phyloP scores from a whole-genome alignment of 2,329 filamentous ascomycete genomes.

The Sporothrix luriei region DNA sequence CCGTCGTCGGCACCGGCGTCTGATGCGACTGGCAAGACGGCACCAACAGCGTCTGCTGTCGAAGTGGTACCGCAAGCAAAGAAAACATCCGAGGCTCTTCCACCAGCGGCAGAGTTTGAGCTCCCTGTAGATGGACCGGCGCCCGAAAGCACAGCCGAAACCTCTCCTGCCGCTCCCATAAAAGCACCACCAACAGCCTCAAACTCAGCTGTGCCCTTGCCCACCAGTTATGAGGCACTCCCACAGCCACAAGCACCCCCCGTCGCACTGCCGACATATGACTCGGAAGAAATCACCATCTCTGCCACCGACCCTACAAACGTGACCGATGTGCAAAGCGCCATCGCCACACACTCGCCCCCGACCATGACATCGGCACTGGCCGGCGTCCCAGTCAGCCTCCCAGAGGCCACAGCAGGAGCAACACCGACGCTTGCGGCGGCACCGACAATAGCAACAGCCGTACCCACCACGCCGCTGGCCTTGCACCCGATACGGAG shows the following conservation, averaged over 20 bases:
- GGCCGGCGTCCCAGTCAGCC: background rate
- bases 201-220: background rate
- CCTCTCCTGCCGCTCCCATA: background rate
- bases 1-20: background rate
- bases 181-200: background rate
- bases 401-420: background rate
- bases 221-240: background rate
- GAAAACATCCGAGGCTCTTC: background rate
- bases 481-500: slow-evolving; percentile 16
- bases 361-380: slow-evolving; percentile 33
- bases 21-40: background rate
- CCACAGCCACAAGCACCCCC: slow-evolving; percentile 24
- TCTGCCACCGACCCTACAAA: background rate
- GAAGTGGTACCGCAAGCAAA: background rate
- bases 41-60: background rate
- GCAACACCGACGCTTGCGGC: background rate
- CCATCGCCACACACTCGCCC: slow-evolving; percentile 19
- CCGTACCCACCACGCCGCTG: background rate
- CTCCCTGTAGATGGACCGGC: background rate
- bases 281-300: slow-evolving; percentile 28
- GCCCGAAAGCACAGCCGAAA: background rate
- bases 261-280: slow-evolving; percentile 10
- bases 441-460: background rate
- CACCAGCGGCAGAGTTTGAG: background rate
- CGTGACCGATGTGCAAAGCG: background rate